A percentile compares a stretch with the other conserved stretches of the same genome.
phyloP scores from a whole-genome alignment of 495 filamentous ascomycete genomes.

The Penicillium longicatenatum region DNA sequence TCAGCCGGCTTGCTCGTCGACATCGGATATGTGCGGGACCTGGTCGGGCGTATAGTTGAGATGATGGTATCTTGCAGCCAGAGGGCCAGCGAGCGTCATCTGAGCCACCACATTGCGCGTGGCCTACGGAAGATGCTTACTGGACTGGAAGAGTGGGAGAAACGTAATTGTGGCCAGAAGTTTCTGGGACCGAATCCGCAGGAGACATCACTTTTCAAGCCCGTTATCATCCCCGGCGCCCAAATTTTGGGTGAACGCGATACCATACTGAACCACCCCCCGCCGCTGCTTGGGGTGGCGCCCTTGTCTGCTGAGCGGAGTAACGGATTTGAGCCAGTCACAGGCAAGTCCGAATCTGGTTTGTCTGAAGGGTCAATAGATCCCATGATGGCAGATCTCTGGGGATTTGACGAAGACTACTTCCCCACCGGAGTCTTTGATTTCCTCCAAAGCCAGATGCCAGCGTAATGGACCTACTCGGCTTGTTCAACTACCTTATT shows the following conservation, averaged over 20 bases:
- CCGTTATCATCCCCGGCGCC: constrained; percentile 41
- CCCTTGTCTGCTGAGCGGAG: constrained; percentile 48
- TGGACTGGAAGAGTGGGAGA: constrained; percentile 51
- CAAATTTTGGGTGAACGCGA: constrained; percentile 44
- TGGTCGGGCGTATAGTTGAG: constrained; percentile 48
- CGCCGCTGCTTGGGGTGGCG: constrained; percentile 45
- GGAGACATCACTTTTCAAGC: constrained; percentile 43
- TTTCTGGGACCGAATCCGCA: constrained; percentile 22
- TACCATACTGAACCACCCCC: constrained; percentile 44
- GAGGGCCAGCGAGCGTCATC: constrained; percentile 53
- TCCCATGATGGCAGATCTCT: constrained; percentile 51
- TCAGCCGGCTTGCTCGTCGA: constrained; percentile 45
- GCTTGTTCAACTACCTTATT: constrained; percentile 1
- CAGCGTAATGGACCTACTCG: constrained; percentile 24
- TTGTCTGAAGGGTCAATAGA: constrained; percentile 49
- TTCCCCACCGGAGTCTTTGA: constrained; percentile 53
- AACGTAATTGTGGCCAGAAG: constrained; percentile 31
- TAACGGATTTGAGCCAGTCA: constrained; percentile 33
- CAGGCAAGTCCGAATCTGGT: constrained; percentile 35
- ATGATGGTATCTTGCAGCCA: constrained; percentile 52
- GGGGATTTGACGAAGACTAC: constrained; percentile 52
- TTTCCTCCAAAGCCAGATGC: constrained; percentile 53
- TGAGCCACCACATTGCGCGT: constrained; percentile 55
- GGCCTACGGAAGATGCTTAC: constrained; percentile 56
- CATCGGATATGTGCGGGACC: constrained; percentile 43